Evolutionary conservation across 257 asterid species (phyloP).

Genomic region (Sherardia arvensis): DNA sequence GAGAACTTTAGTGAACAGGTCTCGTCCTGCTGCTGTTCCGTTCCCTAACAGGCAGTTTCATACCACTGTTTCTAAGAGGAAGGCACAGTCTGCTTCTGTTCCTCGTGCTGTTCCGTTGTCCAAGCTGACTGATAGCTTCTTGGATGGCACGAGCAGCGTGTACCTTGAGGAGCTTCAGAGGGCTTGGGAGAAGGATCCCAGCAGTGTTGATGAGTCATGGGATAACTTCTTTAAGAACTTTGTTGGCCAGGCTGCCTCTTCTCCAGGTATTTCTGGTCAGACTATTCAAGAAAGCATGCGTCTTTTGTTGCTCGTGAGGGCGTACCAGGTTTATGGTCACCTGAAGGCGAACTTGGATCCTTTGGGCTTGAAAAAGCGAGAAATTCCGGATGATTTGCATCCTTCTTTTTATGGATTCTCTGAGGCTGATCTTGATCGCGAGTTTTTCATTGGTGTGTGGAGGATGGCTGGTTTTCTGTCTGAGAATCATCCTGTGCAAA

Average conservation of each 20-base stretch:
- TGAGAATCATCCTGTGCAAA: constrained; percentile 95
- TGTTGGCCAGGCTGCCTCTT: constrained; percentile 81
- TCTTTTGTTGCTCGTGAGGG: constrained; percentile 79
- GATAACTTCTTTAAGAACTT: constrained; percentile 90
- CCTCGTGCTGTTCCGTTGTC: constrained; percentile 91
- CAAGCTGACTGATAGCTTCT: constrained; percentile 86
- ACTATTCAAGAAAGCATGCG: constrained; percentile 98
- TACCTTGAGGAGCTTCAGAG: constrained; percentile 97
- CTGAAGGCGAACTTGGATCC: constrained; percentile 94
- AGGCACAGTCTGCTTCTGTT: constrained; percentile 77
- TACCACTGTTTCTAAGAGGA: constrained; percentile 45
- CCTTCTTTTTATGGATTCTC: constrained; percentile 81
- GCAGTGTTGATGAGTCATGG: constrained; percentile 96
- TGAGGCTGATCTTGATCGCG: constrained; percentile 92
- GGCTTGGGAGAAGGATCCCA: constrained; percentile 96
- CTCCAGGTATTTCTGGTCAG: constrained; percentile 96
- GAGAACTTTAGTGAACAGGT: constrained; percentile 44
- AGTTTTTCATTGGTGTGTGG: constrained; percentile 94
- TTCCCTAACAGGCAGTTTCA: constrained; percentile 45
- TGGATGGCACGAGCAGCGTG: constrained; percentile 93
- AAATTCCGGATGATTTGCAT: constrained; percentile 77
- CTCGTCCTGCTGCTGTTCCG: constrained; percentile 23
- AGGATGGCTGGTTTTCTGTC: constrained; percentile 89
- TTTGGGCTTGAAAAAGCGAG: constrained; percentile 60
- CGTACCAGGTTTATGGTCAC: constrained; percentile 95